Conservation (phyloP, 129 eudicot genomes). For the Artemisia tridentata region DNA sequence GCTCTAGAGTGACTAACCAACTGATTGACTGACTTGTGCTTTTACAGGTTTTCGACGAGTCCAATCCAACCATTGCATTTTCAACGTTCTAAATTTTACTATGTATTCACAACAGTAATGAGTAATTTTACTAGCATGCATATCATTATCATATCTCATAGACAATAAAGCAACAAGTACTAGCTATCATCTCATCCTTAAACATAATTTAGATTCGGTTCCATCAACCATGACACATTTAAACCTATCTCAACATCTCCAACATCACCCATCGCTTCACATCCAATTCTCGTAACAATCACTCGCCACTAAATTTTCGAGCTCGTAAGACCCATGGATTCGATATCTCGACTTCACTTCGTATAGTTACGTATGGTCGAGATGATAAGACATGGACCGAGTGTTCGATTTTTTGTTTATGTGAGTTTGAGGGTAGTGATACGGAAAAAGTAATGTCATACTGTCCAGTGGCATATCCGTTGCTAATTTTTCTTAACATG, state of each 20-base stretch:
- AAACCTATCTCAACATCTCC: too few relatives aligned
- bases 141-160: too few relatives aligned
- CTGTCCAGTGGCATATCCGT: constrained; percentile 65
- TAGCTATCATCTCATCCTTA: too few relatives aligned
- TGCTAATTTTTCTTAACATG: constrained; percentile 51
- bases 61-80: too few relatives aligned
- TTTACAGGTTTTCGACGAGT: too few relatives aligned
- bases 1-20: too few relatives aligned
- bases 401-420: constrained; percentile 62
- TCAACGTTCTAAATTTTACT: too few relatives aligned
- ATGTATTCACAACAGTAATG: too few relatives aligned
- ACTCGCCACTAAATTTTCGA: neutral
- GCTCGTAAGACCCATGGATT: constrained; percentile 23
- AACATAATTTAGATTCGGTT: neutral
- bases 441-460: constrained; percentile 56
- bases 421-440: constrained; percentile 60
- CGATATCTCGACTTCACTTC: constrained; percentile 40
- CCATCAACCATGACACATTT: too few relatives aligned
- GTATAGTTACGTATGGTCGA: constrained; percentile 37
- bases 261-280: constrained; percentile 33
- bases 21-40: too few relatives aligned
- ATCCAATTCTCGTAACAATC: neutral
- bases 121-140: too few relatives aligned
- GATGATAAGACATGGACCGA: constrained; percentile 40
- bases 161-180: too few relatives aligned